A percentile compares a stretch with the other conserved stretches of the same genome.
Evolutionary conservation across 1,139 yeast genomes (phyloP).

Genomic region (Pneumocystis oryctolagi): DNA sequence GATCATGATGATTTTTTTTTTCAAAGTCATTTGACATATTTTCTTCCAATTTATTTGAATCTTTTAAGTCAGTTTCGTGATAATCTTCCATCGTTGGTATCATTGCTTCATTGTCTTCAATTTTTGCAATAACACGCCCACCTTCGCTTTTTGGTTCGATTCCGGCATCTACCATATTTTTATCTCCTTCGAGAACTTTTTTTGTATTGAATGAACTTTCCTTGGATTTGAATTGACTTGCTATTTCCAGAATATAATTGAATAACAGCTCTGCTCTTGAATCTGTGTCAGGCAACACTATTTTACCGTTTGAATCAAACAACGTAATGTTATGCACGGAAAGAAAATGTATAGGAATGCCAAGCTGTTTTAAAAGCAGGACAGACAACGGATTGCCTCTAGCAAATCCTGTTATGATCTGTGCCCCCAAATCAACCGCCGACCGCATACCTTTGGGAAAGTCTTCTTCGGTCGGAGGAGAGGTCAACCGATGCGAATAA

Average conservation of each 20-base stretch:
- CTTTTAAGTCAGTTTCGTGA: background rate
- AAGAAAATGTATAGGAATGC: conserved; percentile 26
- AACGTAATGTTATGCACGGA: conserved; percentile 21
- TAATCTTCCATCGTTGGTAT: conserved; percentile 1
- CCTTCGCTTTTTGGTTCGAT: conserved; percentile 15
- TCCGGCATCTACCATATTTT: conserved; percentile 9
- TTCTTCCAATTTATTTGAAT: background rate
- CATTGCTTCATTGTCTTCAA: conserved; percentile 13
- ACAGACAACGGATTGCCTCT: conserved; percentile 31
- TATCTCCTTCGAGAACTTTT: conserved; percentile 23
- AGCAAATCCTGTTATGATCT: conserved; percentile 29
- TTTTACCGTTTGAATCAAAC: conserved; percentile 22
- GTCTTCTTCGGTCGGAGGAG: conserved; percentile 14
- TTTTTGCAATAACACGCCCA: conserved; percentile 13
- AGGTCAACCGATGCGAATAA: conserved; percentile 25
- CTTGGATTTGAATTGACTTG: conserved; percentile 23
- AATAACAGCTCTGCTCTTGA: conserved; percentile 26
- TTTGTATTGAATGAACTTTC: background rate
- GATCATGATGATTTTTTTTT: background rate
- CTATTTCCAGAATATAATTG: conserved; percentile 26
- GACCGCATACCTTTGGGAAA: conserved; percentile 1
- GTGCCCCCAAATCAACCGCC: conserved; percentile 30
- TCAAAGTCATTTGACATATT: background rate
- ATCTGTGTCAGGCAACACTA: conserved; percentile 21
- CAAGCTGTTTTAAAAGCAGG: conserved; percentile 28